Base-by-base conservation (phyloP, 2,329 filamentous ascomycete genomes). In the Tolypocladium guangdongense region DNA sequence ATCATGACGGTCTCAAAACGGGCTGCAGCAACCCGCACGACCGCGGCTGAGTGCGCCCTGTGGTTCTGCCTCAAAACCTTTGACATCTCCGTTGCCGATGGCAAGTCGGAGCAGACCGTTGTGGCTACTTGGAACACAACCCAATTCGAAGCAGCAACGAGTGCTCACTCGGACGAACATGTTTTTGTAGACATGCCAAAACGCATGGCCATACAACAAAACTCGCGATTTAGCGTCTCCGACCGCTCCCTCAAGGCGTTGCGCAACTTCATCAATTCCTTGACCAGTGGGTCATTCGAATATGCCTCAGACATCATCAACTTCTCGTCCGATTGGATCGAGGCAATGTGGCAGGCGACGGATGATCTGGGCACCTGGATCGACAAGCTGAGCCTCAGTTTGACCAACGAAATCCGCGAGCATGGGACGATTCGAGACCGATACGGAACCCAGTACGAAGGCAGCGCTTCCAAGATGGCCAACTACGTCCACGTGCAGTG, bases 61-160 rank as follows among this genome's bases (percentile, higher is more conserved):
- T 72, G 68, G 69, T 68, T 70, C 52, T 72, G 70, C 49, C 60
- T 71, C 22, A 62, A 66, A 52, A 63, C 60, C 12, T 66, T 64
- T 53, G 61, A 62, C 18, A 55, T 68, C 27, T 58, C 56, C 2
- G 61, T 68, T 5, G 58, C 43, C 18, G 62, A 69, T 22, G 66
- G 69, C 20, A 55, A 59, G 35, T 55, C 64, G 20, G 59, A 59
- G 7, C 63, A 66, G 43, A 60, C 48, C 0, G 43, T 63, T 1
- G 52, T 61, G 6, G 59, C 39, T 4, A 64, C 58, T 41, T 70
- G 64, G 68, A 64, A 67, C 18, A 62, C 61, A 12, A 65, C 64
- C 0, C 55, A 58, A 0, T 58, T 68, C 33, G 56, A 64, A 24
- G 46, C 61, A 1, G 58, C 59, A 20, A 64, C 57, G 32, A 65